A percentile compares a stretch with the other conserved stretches of the same genome.
These are phyloP conservation scores for Lomentospora prolificans DNA, from an alignment of 2,329 filamentous ascomycete species.

Conservation along the genomic window DNA sequence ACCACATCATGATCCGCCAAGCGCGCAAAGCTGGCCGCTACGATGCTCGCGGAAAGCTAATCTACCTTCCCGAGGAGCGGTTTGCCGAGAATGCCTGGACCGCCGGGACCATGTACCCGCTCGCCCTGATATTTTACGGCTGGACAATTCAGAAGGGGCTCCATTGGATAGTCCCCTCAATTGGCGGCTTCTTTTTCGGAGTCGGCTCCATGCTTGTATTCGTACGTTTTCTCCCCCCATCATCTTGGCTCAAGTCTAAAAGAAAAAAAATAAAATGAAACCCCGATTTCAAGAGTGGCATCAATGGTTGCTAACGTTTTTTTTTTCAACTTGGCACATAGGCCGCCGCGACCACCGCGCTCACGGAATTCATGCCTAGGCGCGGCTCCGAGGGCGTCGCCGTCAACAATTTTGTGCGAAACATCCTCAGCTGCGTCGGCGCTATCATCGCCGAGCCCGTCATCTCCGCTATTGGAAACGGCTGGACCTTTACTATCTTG, in stretches of 20 bases:
- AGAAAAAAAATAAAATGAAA: background rate
- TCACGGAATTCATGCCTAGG: slow-evolving; percentile 74
- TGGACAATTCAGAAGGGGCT: slow-evolving; percentile 61
- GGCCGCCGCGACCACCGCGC: slow-evolving; percentile 64
- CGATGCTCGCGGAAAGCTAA: slow-evolving; percentile 53
- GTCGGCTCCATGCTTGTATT: slow-evolving; percentile 72
- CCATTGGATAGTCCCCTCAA: slow-evolving; percentile 51
- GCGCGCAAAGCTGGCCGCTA: slow-evolving; percentile 60
- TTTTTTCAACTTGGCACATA: slow-evolving; percentile 14
- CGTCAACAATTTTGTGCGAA: slow-evolving; percentile 71
- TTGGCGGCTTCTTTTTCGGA: slow-evolving; percentile 67
- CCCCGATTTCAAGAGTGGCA: too few relatives aligned
- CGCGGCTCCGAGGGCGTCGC: slow-evolving; percentile 64
- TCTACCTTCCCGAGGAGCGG: slow-evolving; percentile 68
- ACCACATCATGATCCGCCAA: slow-evolving; percentile 69
- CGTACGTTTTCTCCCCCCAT: slow-evolving; percentile 25
- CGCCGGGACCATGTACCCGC: slow-evolving; percentile 60
- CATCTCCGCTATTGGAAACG: slow-evolving; percentile 60
- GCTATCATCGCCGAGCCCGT: slow-evolving; percentile 60
- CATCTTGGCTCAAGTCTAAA: background rate
- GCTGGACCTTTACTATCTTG: slow-evolving; percentile 61
- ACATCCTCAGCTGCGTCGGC: slow-evolving; percentile 67
- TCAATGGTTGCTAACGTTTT: background rate
- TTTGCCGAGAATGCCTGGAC: slow-evolving; percentile 78
- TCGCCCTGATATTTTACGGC: slow-evolving; percentile 64